Evolutionary conservation across 345 rosid species (phyloP), one percentile per base, ranked within the genome.

Genomic region (Arabidopsis suecica): DNA sequence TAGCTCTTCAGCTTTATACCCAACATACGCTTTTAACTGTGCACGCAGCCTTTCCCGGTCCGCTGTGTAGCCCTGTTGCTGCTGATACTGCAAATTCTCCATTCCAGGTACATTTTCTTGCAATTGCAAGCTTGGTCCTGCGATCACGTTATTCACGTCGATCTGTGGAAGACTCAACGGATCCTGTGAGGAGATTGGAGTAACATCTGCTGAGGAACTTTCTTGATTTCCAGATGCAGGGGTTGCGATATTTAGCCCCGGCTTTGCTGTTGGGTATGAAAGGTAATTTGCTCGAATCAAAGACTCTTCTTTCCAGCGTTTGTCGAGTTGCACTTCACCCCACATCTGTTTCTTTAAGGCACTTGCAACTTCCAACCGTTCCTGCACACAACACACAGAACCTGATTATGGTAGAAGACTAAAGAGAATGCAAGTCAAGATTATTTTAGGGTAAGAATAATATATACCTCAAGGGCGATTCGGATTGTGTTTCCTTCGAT

Each of bases 261-360:
- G 65, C 73, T 84, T 90, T 66, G 69, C 74, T 69, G 82, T 82
- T 45, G 77, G 40, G 79, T 75, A 73, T 16, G 89, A 76, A 25
- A 91, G 67, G 78, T 68, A 84, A 62, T 83, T 80, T 28, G 84
- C 68, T 76, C 80, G 88, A 14, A 69, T 38, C 63, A 89, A 51
- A 69, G 74, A 88, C 54, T 93, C 98, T 82, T 93, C 97, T 74
- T 85, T 89, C 38, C 93, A 89, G 4, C 98, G 93, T 73, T 90
- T 93, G 69, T 93, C 98, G 10, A 90, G 88, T 74, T 93, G 98
- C 42, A 86, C 91, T 81, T 90, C 98, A 5, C 91, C 84, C 97
- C 93, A 93, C 89, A 90, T 89, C 83, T 85, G 98, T 83, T 90
- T 93, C 87, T 90, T 93, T 60, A 93, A 75, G 30, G 90, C 88